Base-by-base conservation (phyloP, 495 filamentous ascomycete species). In the Aspergillus sclerotiicarbonarius region DNA sequence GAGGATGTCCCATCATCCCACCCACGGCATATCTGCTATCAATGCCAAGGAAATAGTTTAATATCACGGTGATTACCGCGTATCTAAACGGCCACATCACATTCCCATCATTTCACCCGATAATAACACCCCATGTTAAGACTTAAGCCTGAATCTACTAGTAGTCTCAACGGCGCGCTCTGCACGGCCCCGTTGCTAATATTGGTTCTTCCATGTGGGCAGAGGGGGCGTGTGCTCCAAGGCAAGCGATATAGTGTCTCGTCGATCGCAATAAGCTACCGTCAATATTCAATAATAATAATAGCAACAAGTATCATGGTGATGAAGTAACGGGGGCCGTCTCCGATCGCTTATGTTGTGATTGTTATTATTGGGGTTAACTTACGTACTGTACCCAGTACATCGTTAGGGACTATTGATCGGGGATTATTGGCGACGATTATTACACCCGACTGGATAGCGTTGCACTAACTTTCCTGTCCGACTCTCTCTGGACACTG, bases 181-280 rank as follows among this genome's bases (percentile, higher is more conserved):
- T 51, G 59, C 59, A 62, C 54, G 54, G 59, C 54, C 56, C 45
- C 45, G 32, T 45, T 53, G 56, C 56, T 62, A 62, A 55, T 59
- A 58, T 54, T 53, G 57, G 43, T 33, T 30, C 35, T 62, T 25
- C 60, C 60, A 62, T 62, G 53, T 63, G 61, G 53, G 29, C 46
- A 47, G 29, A 21, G 56, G 57, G 59, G 48, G 57, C 49, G 56
- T 25, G 25, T 25, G 25, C 25, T 25, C 56, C 59, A 57, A 57
- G 56, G 54, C 53, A 54, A 57, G 53, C 57, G 37, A 59, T 37
- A 25, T 46, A 45, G 53, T 49, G 43, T 16, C 30, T 57, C 53
- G 61, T 44, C 56, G 61, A 63, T 63, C 61, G 41, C 43, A 63
- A 63, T 63, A 53, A 62, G n/a, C 0, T 6, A 15, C 15, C 29